Percentiles rank a stretch among this genome's conserved stretches.
Conservation (phyloP, 2,329 filamentous ascomycete genomes). For the Aquanectria penicillioides region DNA sequence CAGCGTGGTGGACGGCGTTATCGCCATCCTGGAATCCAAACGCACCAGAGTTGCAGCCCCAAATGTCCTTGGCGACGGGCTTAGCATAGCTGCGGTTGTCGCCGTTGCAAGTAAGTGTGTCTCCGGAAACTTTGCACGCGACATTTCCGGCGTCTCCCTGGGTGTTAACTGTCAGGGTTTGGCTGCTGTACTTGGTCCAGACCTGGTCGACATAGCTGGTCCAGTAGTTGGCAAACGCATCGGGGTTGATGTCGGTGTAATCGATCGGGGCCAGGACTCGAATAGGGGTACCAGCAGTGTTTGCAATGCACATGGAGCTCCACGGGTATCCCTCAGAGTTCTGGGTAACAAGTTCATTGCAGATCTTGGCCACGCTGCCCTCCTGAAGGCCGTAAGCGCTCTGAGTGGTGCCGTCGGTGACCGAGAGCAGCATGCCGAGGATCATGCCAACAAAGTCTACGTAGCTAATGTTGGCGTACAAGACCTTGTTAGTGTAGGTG, state of each 20-base stretch:
- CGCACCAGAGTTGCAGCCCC: slow-evolving; percentile 60
- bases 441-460: slow-evolving; percentile 63
- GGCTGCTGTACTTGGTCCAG: slow-evolving; percentile 53
- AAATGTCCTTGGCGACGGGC: slow-evolving; percentile 58
- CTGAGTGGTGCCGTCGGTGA: slow-evolving; percentile 48
- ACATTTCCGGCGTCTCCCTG: slow-evolving; percentile 53
- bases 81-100: slow-evolving; percentile 56
- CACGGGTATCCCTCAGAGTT: slow-evolving; percentile 53
- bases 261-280: slow-evolving; percentile 58
- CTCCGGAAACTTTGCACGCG: slow-evolving; percentile 49
- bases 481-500: slow-evolving; percentile 51
- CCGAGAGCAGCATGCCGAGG: slow-evolving; percentile 59
- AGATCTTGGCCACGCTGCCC: slow-evolving; percentile 51
- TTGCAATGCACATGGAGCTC: slow-evolving; percentile 56
- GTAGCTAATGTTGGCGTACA: slow-evolving; percentile 58
- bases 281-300: slow-evolving; percentile 48
- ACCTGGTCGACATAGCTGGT: slow-evolving; percentile 56
- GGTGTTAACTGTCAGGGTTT: slow-evolving; percentile 55
- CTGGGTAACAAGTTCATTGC: slow-evolving; percentile 52
- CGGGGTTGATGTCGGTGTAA: slow-evolving; percentile 48
- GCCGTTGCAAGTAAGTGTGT: slow-evolving; percentile 51
- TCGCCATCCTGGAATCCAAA: slow-evolving; percentile 52
- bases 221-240: slow-evolving; percentile 55
- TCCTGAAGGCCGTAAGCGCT: slow-evolving; percentile 52
- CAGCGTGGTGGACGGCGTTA: slow-evolving; percentile 52